Evolutionary conservation across 331 rosid species (phyloP).

Genomic region (Saraca asoca): DNA sequence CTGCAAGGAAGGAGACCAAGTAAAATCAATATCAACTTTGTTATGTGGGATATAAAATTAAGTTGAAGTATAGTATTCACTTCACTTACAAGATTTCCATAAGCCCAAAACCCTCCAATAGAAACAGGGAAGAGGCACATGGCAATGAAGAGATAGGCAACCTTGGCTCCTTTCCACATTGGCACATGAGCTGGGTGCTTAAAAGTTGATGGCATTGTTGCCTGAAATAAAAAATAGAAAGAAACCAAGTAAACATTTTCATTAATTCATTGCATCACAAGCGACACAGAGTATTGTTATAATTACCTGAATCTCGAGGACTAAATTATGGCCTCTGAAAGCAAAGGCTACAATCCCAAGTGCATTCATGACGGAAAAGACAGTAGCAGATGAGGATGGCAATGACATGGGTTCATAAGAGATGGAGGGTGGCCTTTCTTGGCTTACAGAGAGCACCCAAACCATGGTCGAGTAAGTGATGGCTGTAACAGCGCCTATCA

Average conservation of each 20-base stretch:
- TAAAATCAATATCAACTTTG: background rate
- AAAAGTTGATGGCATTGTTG: slow-evolving; percentile 58
- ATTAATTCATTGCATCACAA: slow-evolving; percentile 10
- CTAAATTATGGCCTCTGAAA: slow-evolving; percentile 92
- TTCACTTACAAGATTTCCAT: slow-evolving; percentile 48
- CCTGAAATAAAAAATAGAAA: slow-evolving; percentile 49
- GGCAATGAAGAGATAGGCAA: slow-evolving; percentile 44
- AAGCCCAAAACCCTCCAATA: slow-evolving; percentile 61
- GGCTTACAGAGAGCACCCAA: slow-evolving; percentile 94
- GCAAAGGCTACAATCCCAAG: slow-evolving; percentile 96
- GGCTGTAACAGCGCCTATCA: slow-evolving; percentile 95
- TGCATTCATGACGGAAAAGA: slow-evolving; percentile 80
- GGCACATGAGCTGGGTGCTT: slow-evolving; percentile 54
- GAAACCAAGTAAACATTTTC: slow-evolving; percentile 26
- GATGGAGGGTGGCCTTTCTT: slow-evolving; percentile 74
- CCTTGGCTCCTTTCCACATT: slow-evolving; percentile 57
- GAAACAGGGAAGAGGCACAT: slow-evolving; percentile 52
- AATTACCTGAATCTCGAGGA: slow-evolving; percentile 82
- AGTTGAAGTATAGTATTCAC: too few relatives aligned
- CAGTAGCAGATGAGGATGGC: slow-evolving; percentile 59
- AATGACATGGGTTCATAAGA: slow-evolving; percentile 77
- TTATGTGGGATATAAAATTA: background rate
- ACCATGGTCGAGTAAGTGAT: slow-evolving; percentile 95
- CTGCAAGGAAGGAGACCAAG: slow-evolving; percentile 15
- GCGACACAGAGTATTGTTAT: background rate